Evolutionary conservation across 805 yeast genomes (phyloP).

Genomic region (Kodamaea fukazawae): DNA sequence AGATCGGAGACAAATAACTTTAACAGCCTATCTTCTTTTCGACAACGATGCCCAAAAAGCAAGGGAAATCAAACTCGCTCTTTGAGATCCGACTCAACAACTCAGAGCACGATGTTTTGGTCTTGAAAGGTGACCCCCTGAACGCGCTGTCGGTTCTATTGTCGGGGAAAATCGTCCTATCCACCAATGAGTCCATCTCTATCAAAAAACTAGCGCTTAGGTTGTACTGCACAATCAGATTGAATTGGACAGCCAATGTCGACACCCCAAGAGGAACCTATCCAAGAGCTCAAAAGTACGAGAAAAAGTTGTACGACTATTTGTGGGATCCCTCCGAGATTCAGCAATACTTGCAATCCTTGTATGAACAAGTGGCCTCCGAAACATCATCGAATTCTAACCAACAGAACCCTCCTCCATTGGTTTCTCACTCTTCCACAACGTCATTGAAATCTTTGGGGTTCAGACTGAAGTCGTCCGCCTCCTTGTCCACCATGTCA

Average conservation of each 20-base stretch:
- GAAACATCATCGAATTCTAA: slow-evolving; percentile 16
- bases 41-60: slow-evolving; percentile 19
- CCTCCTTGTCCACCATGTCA: slow-evolving; percentile 23
- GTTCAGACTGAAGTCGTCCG: slow-evolving; percentile 25
- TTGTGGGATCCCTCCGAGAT: slow-evolving; percentile 71
- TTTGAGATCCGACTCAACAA: slow-evolving; percentile 59
- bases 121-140: slow-evolving; percentile 72
- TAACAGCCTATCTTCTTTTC: neutral
- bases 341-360: slow-evolving; percentile 35
- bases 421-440: slow-evolving; percentile 10
- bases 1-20: neutral
- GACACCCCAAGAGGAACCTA: slow-evolving; percentile 46
- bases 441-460: slow-evolving; percentile 21
- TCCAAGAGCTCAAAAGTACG: slow-evolving; percentile 50
- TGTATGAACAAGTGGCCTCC: slow-evolving; percentile 22
- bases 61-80: slow-evolving; percentile 29
- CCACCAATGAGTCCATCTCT: slow-evolving; percentile 70
- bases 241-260: slow-evolving; percentile 60
- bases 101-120: slow-evolving; percentile 71
- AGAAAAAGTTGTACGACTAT: slow-evolving; percentile 68
- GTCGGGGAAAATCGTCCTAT: slow-evolving; percentile 73
- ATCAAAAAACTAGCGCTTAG: slow-evolving; percentile 63
- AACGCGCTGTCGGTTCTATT: slow-evolving; percentile 77
- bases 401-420: slow-evolving; percentile 29
- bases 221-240: slow-evolving; percentile 62